phyloP scores from a whole-genome alignment of 2,329 filamentous ascomycete species.

The Eurotiales sp. region DNA sequence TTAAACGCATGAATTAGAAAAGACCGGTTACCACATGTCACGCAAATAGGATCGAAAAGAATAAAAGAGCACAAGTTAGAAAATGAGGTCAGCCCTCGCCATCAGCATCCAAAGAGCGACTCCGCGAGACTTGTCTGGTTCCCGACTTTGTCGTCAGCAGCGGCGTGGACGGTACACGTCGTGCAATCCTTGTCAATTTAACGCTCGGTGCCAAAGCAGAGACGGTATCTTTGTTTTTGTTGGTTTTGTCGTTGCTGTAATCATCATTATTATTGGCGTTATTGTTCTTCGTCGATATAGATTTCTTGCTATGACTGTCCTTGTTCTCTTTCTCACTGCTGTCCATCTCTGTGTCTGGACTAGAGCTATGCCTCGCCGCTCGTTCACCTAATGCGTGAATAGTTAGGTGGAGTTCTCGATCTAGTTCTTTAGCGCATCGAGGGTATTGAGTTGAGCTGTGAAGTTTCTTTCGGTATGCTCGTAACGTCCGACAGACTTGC shows the following conservation, averaged over 20 bases:
- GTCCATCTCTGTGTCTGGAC: conserved; percentile 34
- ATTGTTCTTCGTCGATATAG: no score
- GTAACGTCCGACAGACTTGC: conserved; percentile 54
- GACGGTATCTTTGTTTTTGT: conserved; percentile 1
- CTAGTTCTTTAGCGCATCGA: conserved; percentile 52
- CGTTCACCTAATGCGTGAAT: conserved; percentile 32
- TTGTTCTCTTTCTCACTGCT: conserved; percentile 38
- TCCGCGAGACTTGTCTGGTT: conserved; percentile 23
- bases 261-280: background rate
- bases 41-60: background rate
- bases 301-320: no score
- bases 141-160: conserved; percentile 20
- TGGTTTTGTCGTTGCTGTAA: background rate
- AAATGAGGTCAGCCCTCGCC: conserved; percentile 11
- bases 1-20: background rate
- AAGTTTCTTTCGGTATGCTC: conserved; percentile 58
- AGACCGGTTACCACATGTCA: background rate
- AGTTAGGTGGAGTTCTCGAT: conserved; percentile 52
- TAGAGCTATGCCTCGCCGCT: conserved; percentile 26
- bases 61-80: background rate
- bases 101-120: conserved; percentile 32
- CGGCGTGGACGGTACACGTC: conserved; percentile 35
- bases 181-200: conserved; percentile 25
- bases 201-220: conserved; percentile 16
- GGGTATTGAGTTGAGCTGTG: conserved; percentile 46